Conservation (phyloP, 805 yeast species). For the Starmerella powellii region DNA sequence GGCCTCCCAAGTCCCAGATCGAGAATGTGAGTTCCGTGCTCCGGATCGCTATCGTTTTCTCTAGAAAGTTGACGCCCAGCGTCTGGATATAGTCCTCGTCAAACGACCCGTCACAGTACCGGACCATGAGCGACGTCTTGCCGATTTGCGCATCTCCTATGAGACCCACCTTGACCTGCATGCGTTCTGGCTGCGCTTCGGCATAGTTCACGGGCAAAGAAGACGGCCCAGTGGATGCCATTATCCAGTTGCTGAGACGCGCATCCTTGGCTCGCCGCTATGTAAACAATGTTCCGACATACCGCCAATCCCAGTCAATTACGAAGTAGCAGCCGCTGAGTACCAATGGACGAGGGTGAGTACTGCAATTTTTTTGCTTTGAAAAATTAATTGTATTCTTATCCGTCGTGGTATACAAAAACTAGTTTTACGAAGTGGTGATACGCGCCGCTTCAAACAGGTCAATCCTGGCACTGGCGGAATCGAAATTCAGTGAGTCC, state of each 20-base stretch:
- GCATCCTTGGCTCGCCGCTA: not conserved
- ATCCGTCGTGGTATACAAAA: too few relatives aligned
- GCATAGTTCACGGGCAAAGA: slow-evolving; percentile 18
- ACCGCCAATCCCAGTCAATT: not conserved
- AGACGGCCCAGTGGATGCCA: not conserved
- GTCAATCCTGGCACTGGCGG: too few relatives aligned
- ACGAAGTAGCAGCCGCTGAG: not conserved
- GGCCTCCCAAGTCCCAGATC: slow-evolving; percentile 95
- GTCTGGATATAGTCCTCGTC: slow-evolving; percentile 90
- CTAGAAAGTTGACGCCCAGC: slow-evolving; percentile 89
- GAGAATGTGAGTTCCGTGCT: slow-evolving; percentile 82
- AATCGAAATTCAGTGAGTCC: too few relatives aligned
- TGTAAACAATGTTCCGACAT: not conserved
- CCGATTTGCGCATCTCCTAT: slow-evolving; percentile 96
- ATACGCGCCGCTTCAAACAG: too few relatives aligned
- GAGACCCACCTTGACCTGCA: slow-evolving; percentile 66
- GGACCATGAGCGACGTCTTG: slow-evolving; percentile 90
- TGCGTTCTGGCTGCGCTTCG: slow-evolving; percentile 22
- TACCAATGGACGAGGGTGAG: not conserved
- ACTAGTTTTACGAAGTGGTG: too few relatives aligned
- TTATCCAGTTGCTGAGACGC: not conserved
- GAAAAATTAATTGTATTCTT: too few relatives aligned
- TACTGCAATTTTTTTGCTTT: too few relatives aligned
- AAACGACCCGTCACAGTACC: slow-evolving; percentile 88
- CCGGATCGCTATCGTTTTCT: slow-evolving; percentile 69